Evolutionary conservation across 2,329 filamentous ascomycete genomes (phyloP).

Genomic region (Rhynchosporium secalis): DNA sequence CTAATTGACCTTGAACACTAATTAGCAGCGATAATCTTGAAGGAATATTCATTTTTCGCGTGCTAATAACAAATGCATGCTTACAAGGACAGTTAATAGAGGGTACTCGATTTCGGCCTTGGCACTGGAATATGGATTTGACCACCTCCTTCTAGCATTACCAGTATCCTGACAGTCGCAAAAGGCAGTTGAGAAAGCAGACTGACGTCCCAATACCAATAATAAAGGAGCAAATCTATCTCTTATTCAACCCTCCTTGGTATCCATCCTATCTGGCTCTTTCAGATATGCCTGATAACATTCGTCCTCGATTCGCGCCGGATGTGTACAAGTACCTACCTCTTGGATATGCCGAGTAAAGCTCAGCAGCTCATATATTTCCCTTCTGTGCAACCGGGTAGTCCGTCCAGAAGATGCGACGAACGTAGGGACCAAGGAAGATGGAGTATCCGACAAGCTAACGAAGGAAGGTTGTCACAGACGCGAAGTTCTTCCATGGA

Average conservation of each 20-base stretch:
- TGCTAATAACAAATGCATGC: not conserved
- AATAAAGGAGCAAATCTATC: no score
- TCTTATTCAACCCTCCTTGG: conserved; percentile 45
- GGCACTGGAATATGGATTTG: conserved; percentile 46
- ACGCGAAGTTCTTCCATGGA: no score
- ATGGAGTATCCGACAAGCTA: no score
- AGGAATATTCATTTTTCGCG: not conserved
- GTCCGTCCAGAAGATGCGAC: no score
- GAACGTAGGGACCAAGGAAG: no score
- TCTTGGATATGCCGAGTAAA: no score
- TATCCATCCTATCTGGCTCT: not conserved
- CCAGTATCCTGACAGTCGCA: not conserved
- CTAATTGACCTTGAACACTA: conserved; percentile 31
- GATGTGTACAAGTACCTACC: no score
- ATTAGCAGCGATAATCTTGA: conserved; percentile 16
- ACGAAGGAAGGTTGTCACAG: no score
- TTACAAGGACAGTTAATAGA: conserved; percentile 26
- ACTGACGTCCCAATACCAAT: conserved; percentile 39
- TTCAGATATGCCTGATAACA: not conserved
- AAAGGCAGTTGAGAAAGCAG: conserved; percentile 41
- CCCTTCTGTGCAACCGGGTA: no score
- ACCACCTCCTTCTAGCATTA: not conserved
- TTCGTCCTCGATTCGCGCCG: no score
- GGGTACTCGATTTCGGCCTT: conserved; percentile 45
- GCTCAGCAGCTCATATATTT: no score